These are phyloP conservation scores for Elaeis oleifera DNA, from an alignment of 202 grass and related monocot species.

Conservation along the genomic window DNA sequence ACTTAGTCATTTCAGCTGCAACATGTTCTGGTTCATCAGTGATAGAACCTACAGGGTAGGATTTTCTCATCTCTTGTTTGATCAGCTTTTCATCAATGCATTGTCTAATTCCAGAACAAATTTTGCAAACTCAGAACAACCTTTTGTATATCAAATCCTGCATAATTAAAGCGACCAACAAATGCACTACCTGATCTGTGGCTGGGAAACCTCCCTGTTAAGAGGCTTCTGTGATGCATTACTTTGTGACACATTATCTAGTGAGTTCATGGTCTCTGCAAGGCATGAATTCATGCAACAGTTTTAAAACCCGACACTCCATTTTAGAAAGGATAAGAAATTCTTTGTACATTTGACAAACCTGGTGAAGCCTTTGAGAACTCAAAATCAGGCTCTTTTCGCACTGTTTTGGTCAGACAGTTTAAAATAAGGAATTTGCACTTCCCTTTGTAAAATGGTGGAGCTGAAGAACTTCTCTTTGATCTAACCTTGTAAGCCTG, in stretches of 20 bases:
- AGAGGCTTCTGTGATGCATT: constrained; percentile 44
- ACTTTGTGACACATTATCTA: constrained; percentile 18
- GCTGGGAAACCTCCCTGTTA: constrained; percentile 30
- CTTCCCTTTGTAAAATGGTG: constrained; percentile 81
- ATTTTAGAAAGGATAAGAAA: constrained; percentile 7
- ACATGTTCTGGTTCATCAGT: constrained; percentile 39
- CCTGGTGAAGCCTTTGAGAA: constrained; percentile 38
- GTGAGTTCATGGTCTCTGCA: constrained; percentile 24
- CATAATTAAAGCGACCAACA: constrained; percentile 10
- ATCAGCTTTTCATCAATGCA: constrained; percentile 26
- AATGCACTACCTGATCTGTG: constrained; percentile 49
- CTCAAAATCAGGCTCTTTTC: constrained; percentile 31
- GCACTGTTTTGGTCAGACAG: constrained; percentile 18
- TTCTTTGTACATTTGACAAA: constrained; percentile 16
- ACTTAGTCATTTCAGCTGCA: constrained; percentile 59
- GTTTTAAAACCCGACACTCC: no score
- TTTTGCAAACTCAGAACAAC: constrained; percentile 22
- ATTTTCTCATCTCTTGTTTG: constrained; percentile 25
- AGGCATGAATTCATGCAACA: constrained; percentile 19
- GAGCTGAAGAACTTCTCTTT: constrained; percentile 63
- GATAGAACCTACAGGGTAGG: neutral
- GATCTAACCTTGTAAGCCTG: constrained; percentile 36
- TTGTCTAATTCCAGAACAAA: constrained; percentile 23
- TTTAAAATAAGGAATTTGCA: constrained; percentile 56
- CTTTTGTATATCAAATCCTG: constrained; percentile 20